phyloP scores from a whole-genome alignment of 2,329 filamentous ascomycete species.

The Sclerotinia sclerotiorum region DNA sequence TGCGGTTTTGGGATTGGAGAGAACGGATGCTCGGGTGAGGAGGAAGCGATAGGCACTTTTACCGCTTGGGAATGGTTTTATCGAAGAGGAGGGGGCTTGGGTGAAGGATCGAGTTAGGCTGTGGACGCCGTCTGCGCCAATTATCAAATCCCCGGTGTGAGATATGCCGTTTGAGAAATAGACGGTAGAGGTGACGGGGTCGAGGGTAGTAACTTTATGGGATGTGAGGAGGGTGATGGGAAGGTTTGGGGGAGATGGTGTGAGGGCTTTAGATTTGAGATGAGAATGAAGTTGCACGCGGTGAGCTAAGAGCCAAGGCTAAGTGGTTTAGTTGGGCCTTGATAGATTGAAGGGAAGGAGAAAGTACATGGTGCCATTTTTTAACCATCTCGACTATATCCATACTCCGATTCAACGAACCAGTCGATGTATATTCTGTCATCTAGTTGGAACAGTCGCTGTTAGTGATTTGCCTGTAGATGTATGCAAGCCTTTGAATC shows the following conservation, averaged over 20 bases:
- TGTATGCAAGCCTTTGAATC: neutral
- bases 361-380: slow-evolving; percentile 48
- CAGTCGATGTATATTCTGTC: slow-evolving; percentile 37
- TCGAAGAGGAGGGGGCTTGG: neutral
- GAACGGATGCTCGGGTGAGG: slow-evolving; percentile 31
- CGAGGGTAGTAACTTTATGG: slow-evolving; percentile 47
- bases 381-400: slow-evolving; percentile 41
- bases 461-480: neutral
- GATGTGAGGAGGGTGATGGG: slow-evolving; percentile 45
- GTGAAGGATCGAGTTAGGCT: slow-evolving; percentile 1
- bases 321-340: neutral
- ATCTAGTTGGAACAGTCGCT: slow-evolving; percentile 17
- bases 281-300: slow-evolving; percentile 53
- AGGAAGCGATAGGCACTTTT: slow-evolving; percentile 34
- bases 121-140: slow-evolving; percentile 19
- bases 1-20: slow-evolving; percentile 42
- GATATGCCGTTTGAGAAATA: slow-evolving; percentile 48
- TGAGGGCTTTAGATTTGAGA: slow-evolving; percentile 50
- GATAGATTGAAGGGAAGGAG: neutral
- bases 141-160: neutral
- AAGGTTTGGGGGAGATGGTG: slow-evolving; percentile 40
- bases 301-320: slow-evolving; percentile 53
- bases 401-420: slow-evolving; percentile 5
- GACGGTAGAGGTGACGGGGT: slow-evolving; percentile 45
- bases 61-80: slow-evolving; percentile 24